Conservation (phyloP, 176 grass and related monocot species). For the Dactylis glomerata region DNA sequence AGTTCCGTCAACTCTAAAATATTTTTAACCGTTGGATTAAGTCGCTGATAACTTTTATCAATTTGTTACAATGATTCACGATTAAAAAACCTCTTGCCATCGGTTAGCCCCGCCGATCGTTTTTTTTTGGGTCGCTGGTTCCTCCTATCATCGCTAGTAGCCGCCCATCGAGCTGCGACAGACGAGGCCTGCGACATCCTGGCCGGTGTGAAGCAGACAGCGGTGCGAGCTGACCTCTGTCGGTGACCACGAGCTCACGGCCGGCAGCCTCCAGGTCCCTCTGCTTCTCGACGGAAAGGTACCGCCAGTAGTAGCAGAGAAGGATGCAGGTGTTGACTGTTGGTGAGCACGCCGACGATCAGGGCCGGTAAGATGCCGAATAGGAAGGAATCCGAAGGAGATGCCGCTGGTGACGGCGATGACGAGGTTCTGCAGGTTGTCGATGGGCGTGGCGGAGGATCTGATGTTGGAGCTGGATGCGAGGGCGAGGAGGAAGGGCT, state of each 20-base stretch:
- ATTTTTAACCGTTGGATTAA: too few relatives aligned
- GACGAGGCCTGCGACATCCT: constrained; percentile 72
- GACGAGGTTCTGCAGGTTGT: constrained; percentile 96
- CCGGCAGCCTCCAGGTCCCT: not conserved
- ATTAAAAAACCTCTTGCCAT: too few relatives aligned
- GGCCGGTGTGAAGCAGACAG: constrained; percentile 82
- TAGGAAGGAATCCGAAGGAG: constrained; percentile 68
- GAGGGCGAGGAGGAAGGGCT: constrained; percentile 90
- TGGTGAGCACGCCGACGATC: constrained; percentile 67
- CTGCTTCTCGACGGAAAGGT: constrained; percentile 52
- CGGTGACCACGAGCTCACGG: constrained; percentile 45
- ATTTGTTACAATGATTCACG: too few relatives aligned
- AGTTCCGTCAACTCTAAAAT: too few relatives aligned
- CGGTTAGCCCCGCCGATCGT: too few relatives aligned
- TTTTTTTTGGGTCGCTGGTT: too few relatives aligned
- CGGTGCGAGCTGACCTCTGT: constrained; percentile 79
- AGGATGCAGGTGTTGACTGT: constrained; percentile 66
- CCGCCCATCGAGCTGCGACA: too few relatives aligned
- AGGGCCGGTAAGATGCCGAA: constrained; percentile 74
- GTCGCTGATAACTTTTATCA: too few relatives aligned
- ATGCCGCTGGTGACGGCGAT: constrained; percentile 86
- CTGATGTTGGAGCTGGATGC: constrained; percentile 95
- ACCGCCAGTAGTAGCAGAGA: constrained; percentile 70
- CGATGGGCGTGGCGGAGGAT: constrained; percentile 78
- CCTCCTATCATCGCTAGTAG: too few relatives aligned